Evolutionary conservation across 2,329 filamentous ascomycete species (phyloP), one percentile per base, ranked within the genome.

Genomic region (Pseudopyricularia cyperi): DNA sequence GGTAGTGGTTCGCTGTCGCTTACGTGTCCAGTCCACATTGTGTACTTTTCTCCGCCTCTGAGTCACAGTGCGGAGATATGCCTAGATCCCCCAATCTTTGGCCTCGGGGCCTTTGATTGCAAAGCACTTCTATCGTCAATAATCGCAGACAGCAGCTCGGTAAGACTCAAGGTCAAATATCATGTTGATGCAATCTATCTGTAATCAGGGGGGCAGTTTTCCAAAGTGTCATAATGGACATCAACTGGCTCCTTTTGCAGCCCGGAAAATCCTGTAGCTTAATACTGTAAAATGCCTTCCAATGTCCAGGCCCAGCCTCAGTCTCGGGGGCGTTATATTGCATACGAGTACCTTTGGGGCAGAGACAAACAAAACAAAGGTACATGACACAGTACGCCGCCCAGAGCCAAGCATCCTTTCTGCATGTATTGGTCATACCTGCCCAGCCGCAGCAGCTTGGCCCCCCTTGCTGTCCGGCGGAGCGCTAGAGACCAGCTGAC

Each of bases 361-460:
- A n/a, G n/a, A 30, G 9, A 30, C 4, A 30, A 19, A 12, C 22
- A 17, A 17, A 19, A 44, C 5, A 44, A 44, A 22, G 22, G 15
- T 26, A 24, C 39, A 14, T 24, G 22, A 44, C 39, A 44, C 39
- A 24, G 39, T 44, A 24, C 22, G 39, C 24, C 39, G 15, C 24
- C 19, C 39, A 44, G 19, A 9, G 19, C 14, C 11, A 5, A 44
- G 3, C 37, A 17, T 42, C 22, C 6, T 44, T 44, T 44, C 22
- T 49, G 47, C 47, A 49, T 49, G 47, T 49, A 49, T 19, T 49
- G 47, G 47, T 49, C 47, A 22, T 6, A 49, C 28, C 14, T 15
- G 47, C 28, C 47, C 11, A 30, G 47, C 47, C 47, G 28, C 19
- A 49, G n/a, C 14, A 49, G 19, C 33, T 49, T 33, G 30, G 12